These are phyloP conservation scores for Malania oleifera DNA, from an alignment of 164 flowering plant species.

Conservation along the genomic window DNA sequence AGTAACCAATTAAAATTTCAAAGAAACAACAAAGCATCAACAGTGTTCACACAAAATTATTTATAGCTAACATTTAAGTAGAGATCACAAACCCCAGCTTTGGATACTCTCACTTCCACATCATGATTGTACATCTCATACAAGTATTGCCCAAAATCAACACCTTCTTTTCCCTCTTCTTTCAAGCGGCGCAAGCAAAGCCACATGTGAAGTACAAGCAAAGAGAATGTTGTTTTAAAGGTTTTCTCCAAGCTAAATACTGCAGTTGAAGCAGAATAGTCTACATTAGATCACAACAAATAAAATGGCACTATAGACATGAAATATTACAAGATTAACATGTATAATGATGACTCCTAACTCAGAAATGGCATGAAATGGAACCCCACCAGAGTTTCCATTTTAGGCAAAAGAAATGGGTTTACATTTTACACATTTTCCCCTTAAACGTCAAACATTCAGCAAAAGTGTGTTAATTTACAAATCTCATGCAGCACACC, in stretches of 20 bases:
- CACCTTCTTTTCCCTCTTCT: conserved; percentile 93
- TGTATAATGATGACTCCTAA: neutral
- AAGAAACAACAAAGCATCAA: neutral
- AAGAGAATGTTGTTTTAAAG: conserved; percentile 76
- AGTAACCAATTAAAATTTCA: neutral
- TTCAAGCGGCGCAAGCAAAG: conserved; percentile 84
- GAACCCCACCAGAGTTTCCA: too few species aligned
- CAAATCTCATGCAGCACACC: too few species aligned
- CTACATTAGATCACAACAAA: neutral
- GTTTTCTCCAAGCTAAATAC: conserved; percentile 93
- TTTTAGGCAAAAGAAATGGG: too few species aligned
- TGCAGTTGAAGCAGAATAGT: conserved; percentile 29
- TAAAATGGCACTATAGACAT: neutral
- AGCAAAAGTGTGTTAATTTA: too few species aligned
- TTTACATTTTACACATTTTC: too few species aligned
- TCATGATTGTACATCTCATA: conserved; percentile 96
- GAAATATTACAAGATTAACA: neutral
- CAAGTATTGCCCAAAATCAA: conserved; percentile 83
- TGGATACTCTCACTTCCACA: conserved; percentile 86
- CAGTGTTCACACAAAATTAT: neutral
- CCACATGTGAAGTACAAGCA: conserved; percentile 98
- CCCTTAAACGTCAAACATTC: too few species aligned
- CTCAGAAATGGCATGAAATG: too few species aligned
- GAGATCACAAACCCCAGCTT: conserved; percentile 81
- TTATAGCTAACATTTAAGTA: conserved; percentile 5